Conservation (phyloP, 2,329 filamentous ascomycete genomes). For the Hawksworthiomyces lignivorus region DNA sequence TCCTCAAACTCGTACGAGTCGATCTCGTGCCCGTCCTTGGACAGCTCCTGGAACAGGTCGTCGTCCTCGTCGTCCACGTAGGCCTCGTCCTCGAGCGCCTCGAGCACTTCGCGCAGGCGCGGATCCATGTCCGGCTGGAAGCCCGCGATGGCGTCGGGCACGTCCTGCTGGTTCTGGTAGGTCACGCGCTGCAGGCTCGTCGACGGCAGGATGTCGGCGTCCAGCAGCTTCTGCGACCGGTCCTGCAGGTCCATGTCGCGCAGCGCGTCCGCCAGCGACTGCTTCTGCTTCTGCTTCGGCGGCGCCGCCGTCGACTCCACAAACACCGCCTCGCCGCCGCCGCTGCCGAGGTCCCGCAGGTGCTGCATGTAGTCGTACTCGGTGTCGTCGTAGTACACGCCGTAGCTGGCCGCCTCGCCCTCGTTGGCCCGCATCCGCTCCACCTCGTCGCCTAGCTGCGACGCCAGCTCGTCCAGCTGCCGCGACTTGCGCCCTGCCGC, state of each 20-base stretch:
- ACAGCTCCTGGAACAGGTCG: slow-evolving; percentile 61
- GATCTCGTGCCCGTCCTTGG: slow-evolving; percentile 41
- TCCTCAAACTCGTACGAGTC: slow-evolving; percentile 70
- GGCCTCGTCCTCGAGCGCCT: slow-evolving; percentile 90
- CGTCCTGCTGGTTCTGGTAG: slow-evolving; percentile 87
- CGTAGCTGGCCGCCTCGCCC: slow-evolving; percentile 89
- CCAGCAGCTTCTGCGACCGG: slow-evolving; percentile 51
- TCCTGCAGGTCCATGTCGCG: slow-evolving; percentile 51
- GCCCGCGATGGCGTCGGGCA: slow-evolving; percentile 84
- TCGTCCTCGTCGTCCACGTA: slow-evolving; percentile 89
- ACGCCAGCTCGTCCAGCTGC: slow-evolving; percentile 66
- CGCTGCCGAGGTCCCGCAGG: slow-evolving; percentile 75
- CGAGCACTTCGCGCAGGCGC: slow-evolving; percentile 77
- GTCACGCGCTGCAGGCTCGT: slow-evolving; percentile 69
- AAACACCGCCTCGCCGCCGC: slow-evolving; percentile 70
- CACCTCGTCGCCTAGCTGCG: slow-evolving; percentile 63
- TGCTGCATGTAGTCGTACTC: slow-evolving; percentile 99
- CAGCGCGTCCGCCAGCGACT: slow-evolving; percentile 76
- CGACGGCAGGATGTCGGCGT: slow-evolving; percentile 68
- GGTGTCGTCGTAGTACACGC: slow-evolving; percentile 90
- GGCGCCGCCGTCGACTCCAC: slow-evolving; percentile 61
- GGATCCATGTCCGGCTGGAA: slow-evolving; percentile 99
- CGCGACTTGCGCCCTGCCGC: slow-evolving; percentile 39
- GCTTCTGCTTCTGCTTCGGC: slow-evolving; percentile 63
- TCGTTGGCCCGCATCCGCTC: slow-evolving; percentile 73